Evolutionary conservation across 2,329 filamentous ascomycete species (phyloP).

Genomic region (Orbilia brochopaga): DNA sequence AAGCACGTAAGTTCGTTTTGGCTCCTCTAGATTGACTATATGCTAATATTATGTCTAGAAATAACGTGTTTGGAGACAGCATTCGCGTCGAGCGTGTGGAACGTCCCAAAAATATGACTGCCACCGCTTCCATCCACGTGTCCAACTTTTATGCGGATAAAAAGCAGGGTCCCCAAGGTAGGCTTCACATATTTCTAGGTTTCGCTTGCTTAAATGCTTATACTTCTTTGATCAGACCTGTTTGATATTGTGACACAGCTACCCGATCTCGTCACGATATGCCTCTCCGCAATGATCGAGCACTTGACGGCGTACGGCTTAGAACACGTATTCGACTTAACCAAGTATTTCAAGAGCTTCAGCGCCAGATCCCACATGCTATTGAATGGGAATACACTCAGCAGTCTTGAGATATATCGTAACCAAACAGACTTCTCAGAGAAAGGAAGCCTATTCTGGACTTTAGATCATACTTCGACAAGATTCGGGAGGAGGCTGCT

Average conservation of each 20-base stretch:
- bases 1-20: conserved; percentile 62
- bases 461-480: conserved; percentile 87
- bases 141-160: conserved; percentile 91
- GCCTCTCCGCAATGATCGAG: conserved; percentile 93
- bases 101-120: conserved; percentile 79
- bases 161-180: conserved; percentile 64
- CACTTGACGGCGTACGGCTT: conserved; percentile 90
- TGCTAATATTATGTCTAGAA: conserved; percentile 59
- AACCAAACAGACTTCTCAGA: conserved; percentile 87
- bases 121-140: conserved; percentile 85
- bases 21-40: neutral
- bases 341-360: conserved; percentile 96
- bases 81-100: conserved; percentile 81
- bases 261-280: conserved; percentile 84
- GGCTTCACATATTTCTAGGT: neutral
- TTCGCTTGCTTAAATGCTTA: neutral
- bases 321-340: conserved; percentile 93
- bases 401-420: conserved; percentile 91
- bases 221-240: conserved; percentile 62
- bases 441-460: conserved; percentile 93
- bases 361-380: conserved; percentile 94
- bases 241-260: conserved; percentile 86
- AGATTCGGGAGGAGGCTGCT: conserved; percentile 85
- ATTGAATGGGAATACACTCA: conserved; percentile 90
- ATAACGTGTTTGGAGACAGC: conserved; percentile 89